These are phyloP conservation scores for Straminergon stramineum DNA, from an alignment of 225 moss, liverwort and hornwort genomes.

Conservation along the genomic window DNA sequence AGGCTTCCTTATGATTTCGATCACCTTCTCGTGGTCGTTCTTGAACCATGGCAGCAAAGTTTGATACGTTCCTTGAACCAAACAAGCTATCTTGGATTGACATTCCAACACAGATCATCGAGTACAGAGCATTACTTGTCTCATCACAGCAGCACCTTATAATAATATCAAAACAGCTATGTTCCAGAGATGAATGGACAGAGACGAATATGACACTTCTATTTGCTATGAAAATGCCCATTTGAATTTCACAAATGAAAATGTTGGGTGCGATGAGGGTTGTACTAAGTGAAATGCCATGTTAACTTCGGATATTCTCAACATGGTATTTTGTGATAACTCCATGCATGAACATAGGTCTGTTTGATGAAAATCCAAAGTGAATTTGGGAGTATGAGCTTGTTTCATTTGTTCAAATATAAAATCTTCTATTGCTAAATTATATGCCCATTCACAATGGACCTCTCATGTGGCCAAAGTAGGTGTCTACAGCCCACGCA, in stretches of 20 bases:
- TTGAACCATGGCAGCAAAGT: slow-evolving; percentile 71
- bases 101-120: background rate
- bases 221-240: background rate
- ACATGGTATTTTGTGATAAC: background rate
- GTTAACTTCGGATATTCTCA: background rate
- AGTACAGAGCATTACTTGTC: background rate
- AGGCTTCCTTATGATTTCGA: slow-evolving; percentile 61
- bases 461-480: background rate
- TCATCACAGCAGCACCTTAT: background rate
- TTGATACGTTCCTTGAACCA: slow-evolving; percentile 69
- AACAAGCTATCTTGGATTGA: slow-evolving; percentile 58
- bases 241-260: background rate
- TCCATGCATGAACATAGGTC: background rate
- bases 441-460: background rate
- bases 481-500: background rate
- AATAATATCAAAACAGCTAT: background rate
- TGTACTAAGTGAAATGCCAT: background rate
- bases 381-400: background rate
- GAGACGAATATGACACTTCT: background rate
- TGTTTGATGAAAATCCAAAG: background rate
- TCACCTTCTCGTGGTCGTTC: slow-evolving; percentile 69
- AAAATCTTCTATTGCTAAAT: background rate
- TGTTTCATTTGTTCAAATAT: background rate
- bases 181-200: background rate
- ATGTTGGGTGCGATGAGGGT: background rate